phyloP scores from a whole-genome alignment of 139 green algal species.

The Volvox reticuliferus region DNA sequence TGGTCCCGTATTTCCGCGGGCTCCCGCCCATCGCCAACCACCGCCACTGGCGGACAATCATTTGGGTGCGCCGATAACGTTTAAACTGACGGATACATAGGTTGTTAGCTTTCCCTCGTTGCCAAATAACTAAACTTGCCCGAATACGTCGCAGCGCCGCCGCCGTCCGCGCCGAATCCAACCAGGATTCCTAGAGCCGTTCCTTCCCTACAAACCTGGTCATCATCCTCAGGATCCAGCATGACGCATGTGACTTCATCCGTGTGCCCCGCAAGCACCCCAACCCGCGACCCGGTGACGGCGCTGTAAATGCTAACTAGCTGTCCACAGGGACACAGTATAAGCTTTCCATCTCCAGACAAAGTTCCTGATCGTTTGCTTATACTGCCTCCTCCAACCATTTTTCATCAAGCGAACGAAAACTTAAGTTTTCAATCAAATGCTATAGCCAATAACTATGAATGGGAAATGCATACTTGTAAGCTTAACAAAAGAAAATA shows the following conservation, averaged over 20 bases:
- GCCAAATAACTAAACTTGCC: too few relatives aligned
- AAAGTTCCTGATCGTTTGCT: constrained; percentile 22
- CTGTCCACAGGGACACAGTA: constrained; percentile 56
- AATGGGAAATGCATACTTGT: too few relatives aligned
- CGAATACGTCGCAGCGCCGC: not conserved
- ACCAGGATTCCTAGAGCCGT: not conserved
- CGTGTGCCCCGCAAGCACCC: constrained; percentile 55
- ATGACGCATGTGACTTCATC: constrained; percentile 65
- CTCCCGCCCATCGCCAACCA: too few relatives aligned
- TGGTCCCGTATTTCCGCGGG: too few relatives aligned
- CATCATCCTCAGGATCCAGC: constrained; percentile 49
- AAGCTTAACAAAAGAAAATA: too few relatives aligned
- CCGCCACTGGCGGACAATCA: too few relatives aligned
- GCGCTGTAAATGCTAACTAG: constrained; percentile 67
- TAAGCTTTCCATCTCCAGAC: constrained; percentile 59
- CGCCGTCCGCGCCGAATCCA: constrained; percentile 18
- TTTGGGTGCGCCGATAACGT: too few relatives aligned
- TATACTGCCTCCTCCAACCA: constrained; percentile 45
- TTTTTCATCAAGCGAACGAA: not conserved
- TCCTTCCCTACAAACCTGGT: constrained; percentile 40
- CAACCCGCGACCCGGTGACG: constrained; percentile 56
- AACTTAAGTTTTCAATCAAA: too few relatives aligned
- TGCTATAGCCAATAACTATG: too few relatives aligned
- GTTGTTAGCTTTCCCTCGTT: too few relatives aligned
- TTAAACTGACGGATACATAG: too few relatives aligned